Evolutionary conservation across 192 early-diverging fungal species (phyloP), one percentile per base, ranked within the genome.

Genomic region (Coemansia sp.): DNA sequence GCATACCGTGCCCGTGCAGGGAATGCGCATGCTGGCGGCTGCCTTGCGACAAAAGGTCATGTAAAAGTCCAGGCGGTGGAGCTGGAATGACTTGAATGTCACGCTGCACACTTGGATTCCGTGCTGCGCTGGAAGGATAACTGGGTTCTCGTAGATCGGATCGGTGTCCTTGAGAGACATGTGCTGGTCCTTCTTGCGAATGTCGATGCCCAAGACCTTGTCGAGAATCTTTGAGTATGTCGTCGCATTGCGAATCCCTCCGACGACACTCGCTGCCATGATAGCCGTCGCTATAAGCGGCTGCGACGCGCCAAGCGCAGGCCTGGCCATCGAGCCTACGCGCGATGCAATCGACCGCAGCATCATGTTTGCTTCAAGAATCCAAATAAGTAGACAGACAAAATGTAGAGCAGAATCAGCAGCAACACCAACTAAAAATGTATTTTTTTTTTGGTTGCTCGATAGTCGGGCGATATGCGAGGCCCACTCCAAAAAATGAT

Each of bases 1-100:
- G 43, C 89, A 87, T 22, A 95, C 80, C 2, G 84, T 61, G 6
- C 89, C 88, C 14, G 89, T 85, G 60, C 90, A 90, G 0, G 92
- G 89, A 57, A 99, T 89, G 6, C 73, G 71, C 75, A 94, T 72
- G 54, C 84, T 68, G 66, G 85, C 87, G 9, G 96, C 97, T 2
- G 95, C 86, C 60, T 93, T 89, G 56, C 89, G 88, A 9, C 89
- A 88, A 72, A 96, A 99, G 68, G 93, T 88, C 47, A 89, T 69
- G 80, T 91, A 92, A 75, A 96, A 94, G 62, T 96, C 93, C 43
- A 96, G 80, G 42, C 93, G 92, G 59, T 93, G 88, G 54, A 91
- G 90, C 65, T 94, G 86, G 83, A 90, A 94, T 25, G 89, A 85
- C 22, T 84, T 84, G 60, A 99, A 85, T 40, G 92, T 87, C 9